A percentile compares a stretch with the other conserved stretches of the same genome.
phyloP scores from a whole-genome alignment of 2,329 filamentous ascomycete genomes.

The Aspergillus ruber region DNA sequence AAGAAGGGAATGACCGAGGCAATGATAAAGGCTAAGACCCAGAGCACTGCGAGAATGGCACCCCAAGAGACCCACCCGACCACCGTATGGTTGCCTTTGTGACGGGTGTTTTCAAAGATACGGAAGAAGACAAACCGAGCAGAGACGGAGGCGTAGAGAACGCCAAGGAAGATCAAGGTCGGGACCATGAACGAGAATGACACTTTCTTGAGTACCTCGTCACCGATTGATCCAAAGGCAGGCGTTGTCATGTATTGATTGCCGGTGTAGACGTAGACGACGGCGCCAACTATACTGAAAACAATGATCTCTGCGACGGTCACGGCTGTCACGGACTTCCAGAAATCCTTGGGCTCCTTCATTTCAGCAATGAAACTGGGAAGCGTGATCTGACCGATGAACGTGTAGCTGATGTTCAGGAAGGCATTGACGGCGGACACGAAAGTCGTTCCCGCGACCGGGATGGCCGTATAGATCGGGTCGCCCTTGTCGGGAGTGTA shows the following conservation, averaged over 20 bases:
- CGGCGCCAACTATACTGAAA: slow-evolving; percentile 72
- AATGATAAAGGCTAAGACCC: slow-evolving; percentile 87
- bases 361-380: slow-evolving; percentile 96
- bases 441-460: slow-evolving; percentile 66
- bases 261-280: slow-evolving; percentile 82
- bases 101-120: slow-evolving; percentile 69
- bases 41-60: slow-evolving; percentile 58
- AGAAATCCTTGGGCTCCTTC: slow-evolving; percentile 73
- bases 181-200: slow-evolving; percentile 94
- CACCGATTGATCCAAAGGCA: slow-evolving; percentile 75
- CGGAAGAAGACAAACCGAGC: slow-evolving; percentile 90
- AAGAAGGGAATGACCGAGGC: slow-evolving; percentile 94
- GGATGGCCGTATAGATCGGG: slow-evolving; percentile 62
- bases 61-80: slow-evolving; percentile 76
- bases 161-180: slow-evolving; percentile 85
- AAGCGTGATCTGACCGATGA: slow-evolving; percentile 90
- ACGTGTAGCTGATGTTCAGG: slow-evolving; percentile 92
- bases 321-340: slow-evolving; percentile 85
- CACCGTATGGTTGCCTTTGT: slow-evolving; percentile 74
- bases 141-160: slow-evolving; percentile 83
- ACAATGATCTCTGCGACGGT: slow-evolving; percentile 82
- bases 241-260: slow-evolving; percentile 83
- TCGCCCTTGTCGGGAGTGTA: slow-evolving; percentile 57
- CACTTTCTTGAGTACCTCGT: slow-evolving; percentile 73
- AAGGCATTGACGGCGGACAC: slow-evolving; percentile 80